Percentiles rank a stretch among this genome's conserved stretches.
Evolutionary conservation across 208 protist genomes (phyloP).

Genomic region (Novymonas esmeraldas): DNA sequence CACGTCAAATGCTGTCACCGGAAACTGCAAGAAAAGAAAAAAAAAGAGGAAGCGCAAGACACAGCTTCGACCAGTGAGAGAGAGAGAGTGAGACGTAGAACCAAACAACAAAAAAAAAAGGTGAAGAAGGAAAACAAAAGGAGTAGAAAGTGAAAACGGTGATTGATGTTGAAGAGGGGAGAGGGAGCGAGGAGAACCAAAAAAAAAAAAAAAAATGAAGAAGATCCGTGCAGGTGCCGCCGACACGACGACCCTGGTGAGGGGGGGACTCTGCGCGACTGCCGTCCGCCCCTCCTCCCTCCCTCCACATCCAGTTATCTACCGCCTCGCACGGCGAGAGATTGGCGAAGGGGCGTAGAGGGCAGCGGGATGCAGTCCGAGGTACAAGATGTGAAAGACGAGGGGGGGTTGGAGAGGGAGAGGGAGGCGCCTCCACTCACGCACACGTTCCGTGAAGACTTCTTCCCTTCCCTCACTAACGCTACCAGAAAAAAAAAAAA

Average conservation of each 20-base stretch:
- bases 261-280: background rate
- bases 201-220: background rate
- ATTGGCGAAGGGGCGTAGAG: background rate
- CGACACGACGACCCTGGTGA: no score
- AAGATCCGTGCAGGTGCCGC: no score
- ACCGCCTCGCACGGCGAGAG: background rate
- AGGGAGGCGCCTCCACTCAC: no score
- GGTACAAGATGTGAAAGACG: no score
- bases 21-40: background rate
- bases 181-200: background rate
- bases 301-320: no score
- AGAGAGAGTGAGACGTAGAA: no score
- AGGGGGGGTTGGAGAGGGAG: no score
- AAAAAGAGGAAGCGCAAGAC: slow-evolving; percentile 11
- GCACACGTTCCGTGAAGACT: no score
- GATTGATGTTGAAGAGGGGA: background rate
- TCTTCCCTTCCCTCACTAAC: background rate
- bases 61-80: no score
- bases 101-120: background rate
- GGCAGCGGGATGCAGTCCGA: no score
- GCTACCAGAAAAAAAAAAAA: background rate
- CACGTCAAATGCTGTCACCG: background rate
- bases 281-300: no score
- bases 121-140: background rate
- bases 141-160: slow-evolving; percentile 8